Evolutionary conservation across 345 rosid species (phyloP).

Genomic region (Cardiospermum halicacabum): DNA sequence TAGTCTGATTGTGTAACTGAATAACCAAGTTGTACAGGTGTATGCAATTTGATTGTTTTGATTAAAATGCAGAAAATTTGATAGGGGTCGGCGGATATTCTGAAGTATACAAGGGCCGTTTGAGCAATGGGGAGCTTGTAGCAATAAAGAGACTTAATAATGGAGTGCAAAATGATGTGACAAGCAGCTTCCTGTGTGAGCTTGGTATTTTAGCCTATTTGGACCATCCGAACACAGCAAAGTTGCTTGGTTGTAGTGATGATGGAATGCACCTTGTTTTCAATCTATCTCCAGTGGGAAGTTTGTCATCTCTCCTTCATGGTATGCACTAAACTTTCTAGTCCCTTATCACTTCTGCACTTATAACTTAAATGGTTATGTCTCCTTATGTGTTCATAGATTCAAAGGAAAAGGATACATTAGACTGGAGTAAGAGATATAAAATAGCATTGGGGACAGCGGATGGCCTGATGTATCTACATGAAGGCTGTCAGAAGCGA

Average conservation of each 20-base stretch:
- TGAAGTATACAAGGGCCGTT: constrained; percentile 71
- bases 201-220: constrained; percentile 84
- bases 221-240: constrained; percentile 85
- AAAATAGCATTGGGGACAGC: constrained; percentile 82
- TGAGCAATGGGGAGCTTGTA: constrained; percentile 58
- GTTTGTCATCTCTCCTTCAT: constrained; percentile 71
- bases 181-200: constrained; percentile 64
- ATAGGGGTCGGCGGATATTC: constrained; percentile 92
- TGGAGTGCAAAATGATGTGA: constrained; percentile 71
- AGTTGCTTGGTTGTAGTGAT: constrained; percentile 73
- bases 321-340: constrained; percentile 33
- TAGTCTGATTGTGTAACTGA: neutral
- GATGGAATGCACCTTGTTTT: constrained; percentile 85
- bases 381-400: constrained; percentile 32
- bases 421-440: constrained; percentile 78
- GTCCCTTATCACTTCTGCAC: neutral
- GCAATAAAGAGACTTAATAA: constrained; percentile 69
- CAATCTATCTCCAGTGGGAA: constrained; percentile 69
- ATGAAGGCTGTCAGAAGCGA: constrained; percentile 69
- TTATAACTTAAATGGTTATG: neutral
- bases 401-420: constrained; percentile 34
- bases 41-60: constrained; percentile 1
- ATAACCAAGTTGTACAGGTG: constrained; percentile 1
- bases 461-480: constrained; percentile 83
- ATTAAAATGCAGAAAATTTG: constrained; percentile 54